phyloP scores from a whole-genome alignment of 2,329 filamentous ascomycete species.

The Phoma sp. region DNA sequence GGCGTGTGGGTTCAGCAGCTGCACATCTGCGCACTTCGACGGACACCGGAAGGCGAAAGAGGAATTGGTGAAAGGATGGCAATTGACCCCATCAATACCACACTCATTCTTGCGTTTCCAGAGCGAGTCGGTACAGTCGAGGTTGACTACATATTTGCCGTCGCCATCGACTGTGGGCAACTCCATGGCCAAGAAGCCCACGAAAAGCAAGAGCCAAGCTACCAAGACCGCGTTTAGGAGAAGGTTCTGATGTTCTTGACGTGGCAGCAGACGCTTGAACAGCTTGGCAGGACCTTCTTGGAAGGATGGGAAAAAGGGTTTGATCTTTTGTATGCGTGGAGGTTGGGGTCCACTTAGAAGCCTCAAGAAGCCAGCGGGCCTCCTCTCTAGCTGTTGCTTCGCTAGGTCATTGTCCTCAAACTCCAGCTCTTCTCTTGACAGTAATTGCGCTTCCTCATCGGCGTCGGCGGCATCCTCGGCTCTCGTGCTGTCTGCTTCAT shows the following conservation, averaged over 20 bases:
- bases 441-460: slow-evolving; percentile 40
- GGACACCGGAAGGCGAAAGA: slow-evolving; percentile 77
- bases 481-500: slow-evolving; percentile 17
- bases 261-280: slow-evolving; percentile 63
- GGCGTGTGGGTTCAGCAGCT: slow-evolving; percentile 73
- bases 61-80: slow-evolving; percentile 73
- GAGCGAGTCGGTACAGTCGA: slow-evolving; percentile 73
- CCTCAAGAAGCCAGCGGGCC: slow-evolving; percentile 16
- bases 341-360: slow-evolving; percentile 54
- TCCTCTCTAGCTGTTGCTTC: not conserved
- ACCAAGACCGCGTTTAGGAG: slow-evolving; percentile 64
- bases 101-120: slow-evolving; percentile 75
- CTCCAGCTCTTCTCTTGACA: slow-evolving; percentile 35
- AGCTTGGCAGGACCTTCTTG: slow-evolving; percentile 70
- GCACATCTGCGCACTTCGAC: slow-evolving; percentile 69
- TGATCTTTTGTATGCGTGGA: slow-evolving; percentile 52
- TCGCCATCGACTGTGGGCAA: slow-evolving; percentile 63
- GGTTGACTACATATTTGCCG: slow-evolving; percentile 68
- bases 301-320: slow-evolving; percentile 64
- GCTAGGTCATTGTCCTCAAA: slow-evolving; percentile 29
- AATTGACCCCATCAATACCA: slow-evolving; percentile 74
- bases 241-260: slow-evolving; percentile 60
- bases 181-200: slow-evolving; percentile 68
- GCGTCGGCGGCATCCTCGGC: slow-evolving; percentile 11
- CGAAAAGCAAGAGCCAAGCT: slow-evolving; percentile 72